Percentiles rank a stretch among this genome's conserved stretches.
phyloP scores from a whole-genome alignment of 257 asterid species.

The Fraxinus pennsylvanica region DNA sequence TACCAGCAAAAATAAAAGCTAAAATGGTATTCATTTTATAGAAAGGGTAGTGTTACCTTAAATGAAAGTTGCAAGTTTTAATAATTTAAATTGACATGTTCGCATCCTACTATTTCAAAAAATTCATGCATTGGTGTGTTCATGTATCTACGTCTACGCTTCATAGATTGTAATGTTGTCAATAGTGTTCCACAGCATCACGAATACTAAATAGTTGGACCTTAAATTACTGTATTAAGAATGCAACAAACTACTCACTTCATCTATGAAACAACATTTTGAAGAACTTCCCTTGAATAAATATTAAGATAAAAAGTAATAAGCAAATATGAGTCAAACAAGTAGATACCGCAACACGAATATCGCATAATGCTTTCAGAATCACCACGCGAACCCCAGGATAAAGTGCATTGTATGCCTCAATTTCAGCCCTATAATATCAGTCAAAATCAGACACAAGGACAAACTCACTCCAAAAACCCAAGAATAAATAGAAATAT shows the following conservation, averaged over 20 bases:
- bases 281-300: not conserved
- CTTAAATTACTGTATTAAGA: not conserved
- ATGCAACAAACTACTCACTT: not conserved
- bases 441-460: conserved; percentile 21
- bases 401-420: conserved; percentile 70
- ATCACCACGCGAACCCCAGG: conserved; percentile 91
- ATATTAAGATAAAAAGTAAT: not conserved
- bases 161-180: not conserved
- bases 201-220: not conserved
- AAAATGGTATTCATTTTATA: not conserved
- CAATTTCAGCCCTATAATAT: conserved; percentile 78
- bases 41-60: not conserved
- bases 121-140: not conserved
- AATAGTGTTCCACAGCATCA: not conserved
- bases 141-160: not conserved
- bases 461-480: conserved; percentile 17
- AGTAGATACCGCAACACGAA: conserved; percentile 87
- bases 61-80: not conserved
- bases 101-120: not conserved
- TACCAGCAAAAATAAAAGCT: not conserved
- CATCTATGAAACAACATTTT: not conserved
- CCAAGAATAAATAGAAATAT: conserved; percentile 13
- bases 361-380: conserved; percentile 94
- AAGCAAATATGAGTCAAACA: conserved; percentile 23
- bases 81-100: not conserved